These are phyloP conservation scores for Cladosporium sphaerospermum DNA, from an alignment of 2,329 filamentous ascomycete genomes.

Conservation along the genomic window DNA sequence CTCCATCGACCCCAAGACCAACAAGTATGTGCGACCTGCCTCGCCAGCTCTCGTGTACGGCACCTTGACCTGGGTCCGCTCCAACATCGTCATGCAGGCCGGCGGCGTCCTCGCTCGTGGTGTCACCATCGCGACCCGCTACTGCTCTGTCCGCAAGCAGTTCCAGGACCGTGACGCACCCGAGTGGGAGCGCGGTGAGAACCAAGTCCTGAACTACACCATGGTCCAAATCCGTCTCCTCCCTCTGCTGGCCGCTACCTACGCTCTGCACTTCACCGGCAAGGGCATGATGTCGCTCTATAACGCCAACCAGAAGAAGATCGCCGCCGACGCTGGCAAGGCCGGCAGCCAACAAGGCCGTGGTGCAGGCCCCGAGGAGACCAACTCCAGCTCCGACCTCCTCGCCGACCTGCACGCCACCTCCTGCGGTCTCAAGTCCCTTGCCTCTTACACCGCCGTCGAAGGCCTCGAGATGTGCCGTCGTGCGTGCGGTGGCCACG, in stretches of 20 bases:
- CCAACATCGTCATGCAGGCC: slow-evolving; percentile 66
- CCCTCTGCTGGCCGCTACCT: slow-evolving; percentile 66
- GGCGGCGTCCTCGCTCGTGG: slow-evolving; percentile 66
- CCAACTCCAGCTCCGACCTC: slow-evolving; percentile 58
- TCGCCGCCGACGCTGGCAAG: slow-evolving; percentile 43
- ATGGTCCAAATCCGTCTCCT: slow-evolving; percentile 72
- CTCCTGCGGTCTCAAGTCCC: slow-evolving; percentile 68
- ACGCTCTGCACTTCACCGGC: slow-evolving; percentile 74
- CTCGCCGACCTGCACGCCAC: slow-evolving; percentile 71
- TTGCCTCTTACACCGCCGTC: slow-evolving; percentile 64
- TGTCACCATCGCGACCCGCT: slow-evolving; percentile 71
- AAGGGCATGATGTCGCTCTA: slow-evolving; percentile 70
- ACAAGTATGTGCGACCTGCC: slow-evolving; percentile 61
- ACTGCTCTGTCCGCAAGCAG: slow-evolving; percentile 67
- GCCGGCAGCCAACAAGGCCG: slow-evolving; percentile 39
- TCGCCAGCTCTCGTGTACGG: slow-evolving; percentile 66
- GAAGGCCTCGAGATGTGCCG: slow-evolving; percentile 71
- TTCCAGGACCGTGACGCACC: slow-evolving; percentile 69
- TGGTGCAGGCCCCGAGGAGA: slow-evolving; percentile 62
- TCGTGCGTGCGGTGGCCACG: slow-evolving; percentile 70
- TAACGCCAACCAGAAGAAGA: slow-evolving; percentile 63
- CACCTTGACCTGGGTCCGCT: slow-evolving; percentile 69
- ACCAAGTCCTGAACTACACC: slow-evolving; percentile 72
- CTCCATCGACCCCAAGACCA: slow-evolving; percentile 59
- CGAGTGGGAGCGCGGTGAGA: slow-evolving; percentile 55